Evolutionary conservation across 192 early-diverging fungal genomes (phyloP), one percentile per base, ranked within the genome.

Genomic region (Entomortierella lignicola): DNA sequence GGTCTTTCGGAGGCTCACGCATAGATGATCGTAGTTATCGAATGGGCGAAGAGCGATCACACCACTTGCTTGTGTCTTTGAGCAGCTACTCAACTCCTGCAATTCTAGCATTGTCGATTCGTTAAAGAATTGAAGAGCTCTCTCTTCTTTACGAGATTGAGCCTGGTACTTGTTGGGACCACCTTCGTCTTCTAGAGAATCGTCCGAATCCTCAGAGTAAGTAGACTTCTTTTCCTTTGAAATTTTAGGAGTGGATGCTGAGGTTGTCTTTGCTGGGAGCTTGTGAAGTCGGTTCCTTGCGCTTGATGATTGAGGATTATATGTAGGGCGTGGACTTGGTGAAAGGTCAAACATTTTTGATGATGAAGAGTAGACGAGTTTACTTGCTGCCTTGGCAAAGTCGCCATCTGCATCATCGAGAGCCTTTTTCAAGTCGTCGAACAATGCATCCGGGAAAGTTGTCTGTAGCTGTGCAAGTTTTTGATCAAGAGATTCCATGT

Each of bases 31-130:
- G 52, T 84, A 72, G 51, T 87, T 82, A 26, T 64, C 63, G 69
- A 91, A 91, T 21, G 92, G 91, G 21, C 91, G 83, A 55, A 92
- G 32, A 7, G 67, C 32, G 25, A 88, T 68, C n/a, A 94, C 84
- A 23, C 69, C 55, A 10, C 69, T 77, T 13, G 85, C 89, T 63
- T 91, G 89, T 10, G 59, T 20, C 42, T 79, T 70, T 5, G 75
- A 79, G 26, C 75, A 79, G 15, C 75, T 67, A 6, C 26, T 70
- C 30, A 79, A 50, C 44, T 79, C 75, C 10, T 21, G 61, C 21
- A 79, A 17, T 29, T 79, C 67, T 21, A 60, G 27, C 43, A 54
- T n/a, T 4, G 67, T 60, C 3, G 75, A 54, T 11, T 66, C 65
- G 50, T 79, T 79, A 17, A 79, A 79, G 51, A 79, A 79, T 23